These are phyloP conservation scores for Primulina huaijiensis DNA, from an alignment of 257 asterid species.

Conservation along the genomic window DNA sequence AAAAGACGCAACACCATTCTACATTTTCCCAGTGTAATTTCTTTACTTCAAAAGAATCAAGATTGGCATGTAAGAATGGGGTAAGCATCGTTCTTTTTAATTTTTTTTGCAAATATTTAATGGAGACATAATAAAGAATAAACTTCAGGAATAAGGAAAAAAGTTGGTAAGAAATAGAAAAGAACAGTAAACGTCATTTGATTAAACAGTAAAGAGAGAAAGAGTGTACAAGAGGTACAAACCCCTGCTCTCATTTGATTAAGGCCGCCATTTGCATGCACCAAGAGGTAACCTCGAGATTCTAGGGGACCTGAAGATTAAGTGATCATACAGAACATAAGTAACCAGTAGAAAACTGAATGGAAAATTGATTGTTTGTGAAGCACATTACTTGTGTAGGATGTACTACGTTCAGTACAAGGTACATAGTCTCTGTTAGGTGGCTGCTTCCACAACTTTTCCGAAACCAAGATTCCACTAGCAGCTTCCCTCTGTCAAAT, in stretches of 20 bases:
- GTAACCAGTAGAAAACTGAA: conserved; percentile 15
- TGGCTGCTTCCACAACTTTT: conserved; percentile 75
- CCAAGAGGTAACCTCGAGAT: conserved; percentile 81
- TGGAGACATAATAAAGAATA: not conserved
- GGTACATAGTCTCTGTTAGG: conserved; percentile 72
- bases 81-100: not conserved
- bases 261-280: conserved; percentile 94
- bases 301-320: conserved; percentile 60
- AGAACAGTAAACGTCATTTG: not conserved
- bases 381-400: conserved; percentile 49
- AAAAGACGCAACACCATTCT: too few species aligned
- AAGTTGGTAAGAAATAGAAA: conserved; percentile 15
- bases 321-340: conserved; percentile 14
- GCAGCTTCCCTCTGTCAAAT: conserved; percentile 78
- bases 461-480: conserved; percentile 35
- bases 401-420: conserved; percentile 61
- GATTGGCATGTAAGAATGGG: not conserved
- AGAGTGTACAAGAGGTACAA: conserved; percentile 27
- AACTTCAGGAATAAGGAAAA: not conserved
- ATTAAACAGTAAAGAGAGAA: not conserved
- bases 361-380: not conserved
- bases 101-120: not conserved
- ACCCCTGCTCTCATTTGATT: conserved; percentile 99
- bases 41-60: not conserved
- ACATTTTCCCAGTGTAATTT: not conserved